Evolutionary conservation across 169 alveolate species (phyloP), one percentile per base, ranked within the genome.

Genomic region (Plasmodium billcollinsi): DNA sequence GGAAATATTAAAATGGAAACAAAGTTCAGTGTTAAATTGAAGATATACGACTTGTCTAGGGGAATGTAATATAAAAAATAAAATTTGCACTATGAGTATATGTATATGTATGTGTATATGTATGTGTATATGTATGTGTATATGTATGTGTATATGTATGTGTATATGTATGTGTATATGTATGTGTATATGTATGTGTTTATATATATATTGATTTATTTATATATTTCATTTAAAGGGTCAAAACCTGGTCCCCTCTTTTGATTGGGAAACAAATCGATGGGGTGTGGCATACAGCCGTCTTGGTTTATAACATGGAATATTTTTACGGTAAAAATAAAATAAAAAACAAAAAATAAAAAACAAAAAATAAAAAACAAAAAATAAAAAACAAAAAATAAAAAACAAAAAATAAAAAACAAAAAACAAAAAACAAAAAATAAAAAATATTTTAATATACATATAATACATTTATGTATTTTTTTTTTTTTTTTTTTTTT

Each of bases 231-330:
- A 39, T 54, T 54, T 74, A 8, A 61, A 89, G 94, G 92, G 94
- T 83, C 15, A 70, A 71, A 20, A 26, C 83, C 26, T 92, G 90
- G 85, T 95, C 98, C 14, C 97, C 98, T 45, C 90, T 95, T 89
- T 90, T 97, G 56, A 75, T 98, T 26, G 98, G 99, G 7, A 95
- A 96, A 47, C 95, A 96, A 69, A 94, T 98, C 39, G 99, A 97
- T 2, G 99, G 99, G 20, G 96, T 98, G 15, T 98, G 99, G 99
- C 99, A 98, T 86, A 97, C 99, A n/a, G 98, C 98, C 18, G 95
- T 97, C 12, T 95, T 93, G 15, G 98, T 97, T 12, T 96, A 89
- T 91, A 98, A 97, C 14, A 95, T 95, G 83, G 99, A 98, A 92
- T 98, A 95, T 90, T 98, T 95, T 93, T 98, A 95, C 88, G 99